A percentile compares a stretch with the other conserved stretches of the same genome.
These are phyloP conservation scores for Beauveria medogensis DNA, from an alignment of 2,329 filamentous ascomycete genomes.

Conservation along the genomic window DNA sequence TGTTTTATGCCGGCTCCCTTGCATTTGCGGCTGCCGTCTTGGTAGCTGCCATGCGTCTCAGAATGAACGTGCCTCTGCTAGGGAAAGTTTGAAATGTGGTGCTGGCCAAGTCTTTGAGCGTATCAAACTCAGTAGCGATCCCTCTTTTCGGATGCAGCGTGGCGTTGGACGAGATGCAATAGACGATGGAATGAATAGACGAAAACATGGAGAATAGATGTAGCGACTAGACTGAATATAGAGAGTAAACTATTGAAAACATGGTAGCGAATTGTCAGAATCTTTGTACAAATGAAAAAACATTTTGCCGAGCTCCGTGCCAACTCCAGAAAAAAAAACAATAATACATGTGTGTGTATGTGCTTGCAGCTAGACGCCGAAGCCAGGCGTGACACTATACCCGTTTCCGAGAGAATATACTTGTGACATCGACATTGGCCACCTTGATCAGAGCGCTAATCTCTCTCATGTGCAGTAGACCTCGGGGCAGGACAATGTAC, in stretches of 20 bases:
- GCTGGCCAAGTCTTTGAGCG: not conserved
- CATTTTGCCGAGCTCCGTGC: not conserved
- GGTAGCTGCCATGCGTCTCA: constrained; percentile 35
- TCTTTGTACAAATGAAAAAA: constrained; percentile 1
- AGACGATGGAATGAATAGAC: not conserved
- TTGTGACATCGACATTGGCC: constrained; percentile 12
- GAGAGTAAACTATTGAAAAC: not conserved
- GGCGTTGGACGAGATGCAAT: no score
- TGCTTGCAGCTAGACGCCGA: not conserved
- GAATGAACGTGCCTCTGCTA: constrained; percentile 29
- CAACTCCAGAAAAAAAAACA: not conserved
- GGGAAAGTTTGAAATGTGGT: constrained; percentile 16
- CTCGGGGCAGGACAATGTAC: constrained; percentile 15
- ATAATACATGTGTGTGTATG: not conserved
- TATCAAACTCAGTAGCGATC: not conserved
- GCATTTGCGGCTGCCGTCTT: constrained; percentile 36
- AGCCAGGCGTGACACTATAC: not conserved
- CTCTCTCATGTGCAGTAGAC: constrained; percentile 13
- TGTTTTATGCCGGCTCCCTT: constrained; percentile 52
- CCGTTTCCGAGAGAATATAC: constrained; percentile 1
- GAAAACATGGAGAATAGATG: not conserved
- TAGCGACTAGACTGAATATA: not conserved
- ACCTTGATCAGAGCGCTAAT: constrained; percentile 15
- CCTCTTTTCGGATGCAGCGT: no score
- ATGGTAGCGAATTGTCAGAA: not conserved